Evolutionary conservation across 805 yeast species (phyloP), one percentile per base, ranked within the genome.

Genomic region (Metschnikowia noctiluminum): DNA sequence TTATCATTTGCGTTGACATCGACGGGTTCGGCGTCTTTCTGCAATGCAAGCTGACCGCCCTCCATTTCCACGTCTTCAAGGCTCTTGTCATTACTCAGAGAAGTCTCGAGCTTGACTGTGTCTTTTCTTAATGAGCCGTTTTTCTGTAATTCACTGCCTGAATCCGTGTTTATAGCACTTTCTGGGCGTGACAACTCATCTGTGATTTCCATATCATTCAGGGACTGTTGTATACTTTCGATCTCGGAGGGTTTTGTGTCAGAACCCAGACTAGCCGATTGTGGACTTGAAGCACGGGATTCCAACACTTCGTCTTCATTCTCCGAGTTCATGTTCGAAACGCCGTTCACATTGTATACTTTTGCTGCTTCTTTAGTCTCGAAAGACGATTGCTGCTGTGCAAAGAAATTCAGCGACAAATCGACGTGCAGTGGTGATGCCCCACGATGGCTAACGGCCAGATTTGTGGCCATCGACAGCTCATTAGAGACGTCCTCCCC

Each of bases 1-100:
- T 52, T 49, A 40, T 54, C 59, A 36, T 57, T 52, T 8, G 54
- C 55, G 28, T 53, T 46, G 36, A 51, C 37, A 35, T 53, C 48
- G n/a, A 51, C 44, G 7, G 48, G 46, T 35, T 38, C 43, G n/a
- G 46, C 13, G 37, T 42, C n/a, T 10, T 34, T 34, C 3, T 34
- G 36, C 15, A n/a, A n/a, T 34, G 36, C 40, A 13, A 41, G 40
- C 32, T 40, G 44, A 30, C 39, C 13, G 14, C 40, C 44, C 14
- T 45, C 44, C 46, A 38, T 7, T 9, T 40, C 48, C 41, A 32
- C 21, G 28, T 28, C 16, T n/a, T 38, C 42, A 13, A 34, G 42
- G 35, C 28, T 34, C 11, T 4, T 10, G 14, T 38, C 47, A 21
- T 16, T 21, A 7, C 27, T 40, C 11, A n/a, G 32, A 2, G 39